These are phyloP conservation scores for Peronospora tabacina DNA, from an alignment of 352 stramenopile genomes.

Conservation along the genomic window DNA sequence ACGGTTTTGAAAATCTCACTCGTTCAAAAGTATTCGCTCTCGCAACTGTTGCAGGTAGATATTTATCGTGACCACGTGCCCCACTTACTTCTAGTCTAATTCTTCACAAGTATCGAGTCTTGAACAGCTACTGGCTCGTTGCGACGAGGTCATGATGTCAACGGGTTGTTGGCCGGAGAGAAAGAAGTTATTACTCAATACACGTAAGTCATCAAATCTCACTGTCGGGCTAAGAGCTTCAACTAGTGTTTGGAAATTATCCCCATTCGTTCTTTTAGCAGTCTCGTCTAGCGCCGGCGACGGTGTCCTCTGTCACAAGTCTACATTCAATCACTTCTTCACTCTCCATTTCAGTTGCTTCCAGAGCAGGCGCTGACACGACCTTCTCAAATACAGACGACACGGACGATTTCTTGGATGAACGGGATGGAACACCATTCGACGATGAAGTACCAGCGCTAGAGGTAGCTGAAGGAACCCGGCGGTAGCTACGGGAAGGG, in stretches of 20 bases:
- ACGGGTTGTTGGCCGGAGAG: no score
- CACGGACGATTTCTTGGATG: conserved; percentile 28
- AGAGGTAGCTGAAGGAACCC: conserved; percentile 14
- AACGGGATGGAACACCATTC: conserved; percentile 9
- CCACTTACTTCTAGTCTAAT: no score
- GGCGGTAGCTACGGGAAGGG: conserved; percentile 4
- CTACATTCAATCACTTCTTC: conserved; percentile 1
- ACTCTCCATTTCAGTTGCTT: neutral
- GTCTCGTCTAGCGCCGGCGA: neutral
- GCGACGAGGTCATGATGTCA: no score
- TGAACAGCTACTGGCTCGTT: no score
- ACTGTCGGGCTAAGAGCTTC: conserved; percentile 5
- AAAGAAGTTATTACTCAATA: no score
- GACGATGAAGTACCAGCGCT: conserved; percentile 18
- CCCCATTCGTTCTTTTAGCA: conserved; percentile 1
- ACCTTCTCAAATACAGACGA: conserved; percentile 19
- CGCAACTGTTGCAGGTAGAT: no score
- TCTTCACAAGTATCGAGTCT: no score
- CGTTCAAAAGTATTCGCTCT: no score
- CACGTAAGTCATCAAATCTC: conserved; percentile 17
- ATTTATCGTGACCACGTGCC: no score
- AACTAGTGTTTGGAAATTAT: neutral
- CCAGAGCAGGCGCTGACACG: neutral
- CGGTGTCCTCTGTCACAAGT: neutral
- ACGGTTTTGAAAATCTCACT: no score